Evolutionary conservation across 2,329 filamentous ascomycete genomes (phyloP).

Genomic region (Colletotrichum sp.): DNA sequence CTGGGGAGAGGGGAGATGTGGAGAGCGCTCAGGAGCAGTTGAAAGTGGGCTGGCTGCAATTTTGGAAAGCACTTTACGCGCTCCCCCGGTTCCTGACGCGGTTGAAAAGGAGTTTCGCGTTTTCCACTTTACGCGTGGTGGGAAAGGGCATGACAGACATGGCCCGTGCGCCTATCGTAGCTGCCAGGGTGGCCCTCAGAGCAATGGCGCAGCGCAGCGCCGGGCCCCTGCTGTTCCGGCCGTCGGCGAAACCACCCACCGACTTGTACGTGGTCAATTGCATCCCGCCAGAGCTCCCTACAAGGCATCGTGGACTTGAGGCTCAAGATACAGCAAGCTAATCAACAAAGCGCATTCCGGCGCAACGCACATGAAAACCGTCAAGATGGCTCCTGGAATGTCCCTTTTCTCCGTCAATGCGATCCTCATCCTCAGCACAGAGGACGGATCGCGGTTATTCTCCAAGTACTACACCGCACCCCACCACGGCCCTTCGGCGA

Average conservation of each 20-base stretch:
- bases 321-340: background rate
- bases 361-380: slow-evolving; percentile 14
- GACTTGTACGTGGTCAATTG: slow-evolving; percentile 22
- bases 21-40: slow-evolving; percentile 14
- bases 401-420: slow-evolving; percentile 79
- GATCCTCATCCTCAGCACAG: slow-evolving; percentile 78
- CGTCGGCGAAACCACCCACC: slow-evolving; percentile 20
- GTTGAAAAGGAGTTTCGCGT: slow-evolving; percentile 20
- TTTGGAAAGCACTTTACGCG: slow-evolving; percentile 18
- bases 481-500: slow-evolving; percentile 42
- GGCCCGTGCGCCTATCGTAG: slow-evolving; percentile 1
- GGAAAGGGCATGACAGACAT: background rate
- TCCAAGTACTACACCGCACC: slow-evolving; percentile 76
- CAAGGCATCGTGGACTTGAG: slow-evolving; percentile 18
- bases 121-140: slow-evolving; percentile 25
- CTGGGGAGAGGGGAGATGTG: slow-evolving; percentile 17
- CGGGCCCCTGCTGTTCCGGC: slow-evolving; percentile 3
- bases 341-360: slow-evolving; percentile 10
- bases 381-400: slow-evolving; percentile 73
- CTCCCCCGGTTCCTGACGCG: background rate
- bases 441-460: slow-evolving; percentile 91
- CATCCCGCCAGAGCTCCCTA: slow-evolving; percentile 12
- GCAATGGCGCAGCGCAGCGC: background rate
- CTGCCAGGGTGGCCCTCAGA: background rate
- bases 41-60: slow-evolving; percentile 17